Evolutionary conservation across 73 alveolate species (phyloP).

Genomic region (Tetrahymena elliotti): DNA sequence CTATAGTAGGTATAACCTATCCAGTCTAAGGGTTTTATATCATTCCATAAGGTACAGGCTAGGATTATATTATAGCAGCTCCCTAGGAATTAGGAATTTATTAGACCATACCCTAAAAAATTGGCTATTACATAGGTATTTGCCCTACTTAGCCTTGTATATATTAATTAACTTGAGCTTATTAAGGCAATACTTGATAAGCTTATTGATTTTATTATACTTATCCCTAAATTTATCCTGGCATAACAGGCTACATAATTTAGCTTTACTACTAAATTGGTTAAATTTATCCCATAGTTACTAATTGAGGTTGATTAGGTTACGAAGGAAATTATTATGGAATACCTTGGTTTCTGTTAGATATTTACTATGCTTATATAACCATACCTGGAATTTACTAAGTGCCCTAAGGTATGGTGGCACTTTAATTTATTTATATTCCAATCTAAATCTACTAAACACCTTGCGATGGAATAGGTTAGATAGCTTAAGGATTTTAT

Average conservation of each 20-base stretch:
- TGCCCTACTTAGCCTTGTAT: background rate
- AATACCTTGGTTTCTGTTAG: background rate
- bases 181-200: background rate
- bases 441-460: background rate
- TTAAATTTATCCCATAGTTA: background rate
- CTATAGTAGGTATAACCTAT: background rate
- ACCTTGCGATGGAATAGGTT: background rate
- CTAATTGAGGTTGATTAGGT: background rate
- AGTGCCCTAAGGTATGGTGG: background rate
- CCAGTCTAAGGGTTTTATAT: background rate
- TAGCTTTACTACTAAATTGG: background rate
- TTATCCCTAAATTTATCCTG: background rate
- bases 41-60: background rate
- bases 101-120: background rate
- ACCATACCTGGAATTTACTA: background rate
- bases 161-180: background rate
- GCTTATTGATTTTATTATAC: background rate
- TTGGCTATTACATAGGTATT: background rate
- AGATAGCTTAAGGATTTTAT: background rate
- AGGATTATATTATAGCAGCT: background rate
- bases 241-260: background rate
- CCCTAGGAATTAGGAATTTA: background rate
- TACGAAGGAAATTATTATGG: background rate
- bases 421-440: background rate
- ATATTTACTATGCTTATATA: background rate